Percentiles rank a stretch among this genome's conserved stretches.
phyloP scores from a whole-genome alignment of 2,329 filamentous ascomycete species.

The Monosporascus sp. region DNA sequence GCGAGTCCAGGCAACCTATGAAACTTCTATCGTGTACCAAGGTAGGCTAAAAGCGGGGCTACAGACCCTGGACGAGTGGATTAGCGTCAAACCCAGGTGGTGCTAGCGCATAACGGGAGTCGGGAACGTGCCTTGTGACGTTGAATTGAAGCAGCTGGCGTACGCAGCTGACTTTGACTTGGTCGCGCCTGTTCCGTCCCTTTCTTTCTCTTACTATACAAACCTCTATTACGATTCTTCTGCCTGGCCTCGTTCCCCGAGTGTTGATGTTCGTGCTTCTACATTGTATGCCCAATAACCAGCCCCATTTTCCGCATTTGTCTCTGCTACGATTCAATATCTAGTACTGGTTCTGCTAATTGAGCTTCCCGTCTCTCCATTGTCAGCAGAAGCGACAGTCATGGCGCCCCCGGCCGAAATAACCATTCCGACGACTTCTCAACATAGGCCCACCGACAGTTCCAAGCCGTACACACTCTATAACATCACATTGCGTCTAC shows the following conservation, averaged over 20 bases:
- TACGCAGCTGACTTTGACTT: not conserved
- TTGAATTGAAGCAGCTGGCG: not conserved
- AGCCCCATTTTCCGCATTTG: too few species aligned
- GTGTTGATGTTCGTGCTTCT: too few species aligned
- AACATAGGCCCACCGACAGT: conserved; percentile 41
- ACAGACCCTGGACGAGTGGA: too few species aligned
- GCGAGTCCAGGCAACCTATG: too few species aligned
- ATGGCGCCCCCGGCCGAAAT: conserved; percentile 65
- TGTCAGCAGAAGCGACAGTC: conserved; percentile 5
- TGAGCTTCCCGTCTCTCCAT: not conserved
- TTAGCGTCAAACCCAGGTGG: too few species aligned
- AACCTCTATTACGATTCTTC: too few species aligned
- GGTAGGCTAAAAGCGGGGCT: too few species aligned
- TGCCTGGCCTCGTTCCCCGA: too few species aligned
- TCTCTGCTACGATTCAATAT: not conserved
- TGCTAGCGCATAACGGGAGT: too few species aligned
- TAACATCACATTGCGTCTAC: conserved; percentile 71
- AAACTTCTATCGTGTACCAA: too few species aligned
- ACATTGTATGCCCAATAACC: too few species aligned
- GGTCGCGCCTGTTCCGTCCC: not conserved
- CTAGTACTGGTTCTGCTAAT: not conserved
- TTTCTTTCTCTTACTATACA: not conserved
- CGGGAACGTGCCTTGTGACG: not conserved
- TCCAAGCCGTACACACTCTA: conserved; percentile 71
- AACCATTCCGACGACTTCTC: conserved; percentile 61